phyloP scores from a whole-genome alignment of 768 basidiomycete species.

The Rhizopogon vulgaris region DNA sequence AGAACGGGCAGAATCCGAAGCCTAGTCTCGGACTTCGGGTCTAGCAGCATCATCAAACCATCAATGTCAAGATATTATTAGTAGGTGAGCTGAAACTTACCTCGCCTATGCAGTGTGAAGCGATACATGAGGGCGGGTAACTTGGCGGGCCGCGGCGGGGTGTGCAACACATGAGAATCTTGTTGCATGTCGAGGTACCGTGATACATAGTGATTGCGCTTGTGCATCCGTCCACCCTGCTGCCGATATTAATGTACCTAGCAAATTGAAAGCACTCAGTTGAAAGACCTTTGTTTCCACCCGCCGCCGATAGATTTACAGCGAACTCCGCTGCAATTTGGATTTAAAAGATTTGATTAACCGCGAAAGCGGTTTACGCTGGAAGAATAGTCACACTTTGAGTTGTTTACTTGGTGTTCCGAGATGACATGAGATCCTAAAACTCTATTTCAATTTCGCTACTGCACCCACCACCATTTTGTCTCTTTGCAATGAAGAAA shows the following conservation, averaged over 20 bases:
- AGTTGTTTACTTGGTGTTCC: not conserved
- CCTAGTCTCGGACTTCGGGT: not conserved
- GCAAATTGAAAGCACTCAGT: not conserved
- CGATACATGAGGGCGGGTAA: not conserved
- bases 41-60: not conserved
- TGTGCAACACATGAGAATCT: not conserved
- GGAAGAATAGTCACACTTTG: too few relatives aligned
- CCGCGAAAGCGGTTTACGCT: not conserved
- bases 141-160: not conserved
- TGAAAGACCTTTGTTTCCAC: not conserved
- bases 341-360: not conserved
- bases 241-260: not conserved
- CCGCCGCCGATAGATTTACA: not conserved
- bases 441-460: slow-evolving; percentile 21
- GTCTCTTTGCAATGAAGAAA: slow-evolving; percentile 15
- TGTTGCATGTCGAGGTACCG: not conserved
- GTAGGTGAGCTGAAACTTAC: too few relatives aligned
- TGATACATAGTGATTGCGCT: not conserved
- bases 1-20: not conserved
- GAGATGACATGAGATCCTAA: slow-evolving; percentile 15
- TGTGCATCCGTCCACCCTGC: not conserved
- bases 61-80: not conserved
- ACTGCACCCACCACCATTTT: slow-evolving; percentile 6
- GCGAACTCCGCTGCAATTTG: not conserved
- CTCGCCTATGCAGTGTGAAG: not conserved